Evolutionary conservation across 1,284 basidiomycete genomes (phyloP).

Genomic region (Cutaneotrichosporon sp.): DNA sequence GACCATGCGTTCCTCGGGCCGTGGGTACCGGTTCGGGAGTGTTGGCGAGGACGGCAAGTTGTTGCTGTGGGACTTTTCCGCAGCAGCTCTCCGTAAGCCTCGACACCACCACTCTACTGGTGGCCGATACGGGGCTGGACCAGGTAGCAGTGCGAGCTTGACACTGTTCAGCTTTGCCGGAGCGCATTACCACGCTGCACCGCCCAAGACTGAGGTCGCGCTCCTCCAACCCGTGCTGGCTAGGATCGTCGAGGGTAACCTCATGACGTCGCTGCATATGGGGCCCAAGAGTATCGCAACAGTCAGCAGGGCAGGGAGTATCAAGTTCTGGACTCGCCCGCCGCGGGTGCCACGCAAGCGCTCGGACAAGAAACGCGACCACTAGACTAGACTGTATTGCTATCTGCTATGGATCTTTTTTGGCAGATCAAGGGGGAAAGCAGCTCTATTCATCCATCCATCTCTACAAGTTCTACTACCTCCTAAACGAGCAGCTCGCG

Average conservation of each 20-base stretch:
- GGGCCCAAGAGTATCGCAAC: slow-evolving; percentile 73
- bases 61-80: slow-evolving; percentile 92
- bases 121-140: slow-evolving; percentile 33
- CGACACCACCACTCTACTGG: slow-evolving; percentile 45
- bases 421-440: too few relatives aligned
- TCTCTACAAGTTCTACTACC: background rate
- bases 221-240: slow-evolving; percentile 85
- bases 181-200: slow-evolving; percentile 75
- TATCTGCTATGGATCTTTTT: background rate
- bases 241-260: slow-evolving; percentile 72
- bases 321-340: slow-evolving; percentile 81
- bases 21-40: slow-evolving; percentile 85
- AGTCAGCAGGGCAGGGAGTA: slow-evolving; percentile 66
- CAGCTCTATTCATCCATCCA: background rate
- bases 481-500: slow-evolving; percentile 34
- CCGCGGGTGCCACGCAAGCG: slow-evolving; percentile 28
- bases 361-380: slow-evolving; percentile 15
- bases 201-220: slow-evolving; percentile 82
- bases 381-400: slow-evolving; percentile 1
- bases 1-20: slow-evolving; percentile 73
- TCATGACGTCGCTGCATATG: slow-evolving; percentile 69
- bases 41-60: slow-evolving; percentile 93
- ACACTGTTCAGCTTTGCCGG: slow-evolving; percentile 56
- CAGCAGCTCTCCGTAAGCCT: slow-evolving; percentile 52
- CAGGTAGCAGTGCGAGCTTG: slow-evolving; percentile 57